phyloP scores from a whole-genome alignment of 192 early-diverging fungal species.

The Backusella sp. region DNA sequence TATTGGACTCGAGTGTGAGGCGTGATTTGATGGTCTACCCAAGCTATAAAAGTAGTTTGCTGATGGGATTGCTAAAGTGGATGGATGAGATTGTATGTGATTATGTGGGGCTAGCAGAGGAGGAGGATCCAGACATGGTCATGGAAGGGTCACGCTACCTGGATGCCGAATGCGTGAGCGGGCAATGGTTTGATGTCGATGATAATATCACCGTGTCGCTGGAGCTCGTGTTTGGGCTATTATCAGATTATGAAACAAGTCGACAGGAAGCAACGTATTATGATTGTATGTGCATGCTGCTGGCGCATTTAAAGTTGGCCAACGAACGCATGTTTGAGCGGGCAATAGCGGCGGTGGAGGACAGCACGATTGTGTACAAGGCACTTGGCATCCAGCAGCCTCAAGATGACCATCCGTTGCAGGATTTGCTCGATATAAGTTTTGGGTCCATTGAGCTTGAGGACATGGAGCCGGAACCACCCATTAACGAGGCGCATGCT shows the following conservation, averaged over 20 bases:
- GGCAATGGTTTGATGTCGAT: constrained; percentile 17
- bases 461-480: not conserved
- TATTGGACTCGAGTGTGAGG: constrained; percentile 4
- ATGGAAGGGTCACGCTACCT: not conserved
- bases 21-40: not conserved
- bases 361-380: not conserved
- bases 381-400: not conserved
- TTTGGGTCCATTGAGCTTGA: not conserved
- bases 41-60: not conserved
- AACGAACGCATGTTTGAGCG: not conserved
- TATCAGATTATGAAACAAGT: not conserved
- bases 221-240: not conserved
- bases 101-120: constrained; percentile 28
- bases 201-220: constrained; percentile 5
- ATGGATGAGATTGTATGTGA: constrained; percentile 26
- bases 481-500: not conserved
- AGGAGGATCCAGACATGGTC: constrained; percentile 18
- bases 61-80: constrained; percentile 22
- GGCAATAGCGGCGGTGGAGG: not conserved
- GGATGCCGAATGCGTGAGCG: not conserved
- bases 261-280: not conserved
- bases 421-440: not conserved
- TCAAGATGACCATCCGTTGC: not conserved
- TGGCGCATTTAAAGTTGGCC: not conserved
- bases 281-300: not conserved